Base-by-base conservation (phyloP, 306 rosid genomes). In the Carpinus viminea region DNA sequence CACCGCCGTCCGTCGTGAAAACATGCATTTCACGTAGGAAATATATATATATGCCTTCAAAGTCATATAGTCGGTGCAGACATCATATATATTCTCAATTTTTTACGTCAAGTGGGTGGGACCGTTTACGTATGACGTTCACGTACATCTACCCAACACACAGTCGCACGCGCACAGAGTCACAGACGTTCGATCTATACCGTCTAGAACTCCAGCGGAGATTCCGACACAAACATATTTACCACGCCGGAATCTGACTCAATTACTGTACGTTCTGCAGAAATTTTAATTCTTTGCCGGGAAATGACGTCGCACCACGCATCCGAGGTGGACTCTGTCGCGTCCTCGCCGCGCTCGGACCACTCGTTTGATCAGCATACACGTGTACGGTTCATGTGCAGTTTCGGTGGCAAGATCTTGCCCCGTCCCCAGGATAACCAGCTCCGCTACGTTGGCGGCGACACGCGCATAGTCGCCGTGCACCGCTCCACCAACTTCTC, bases 371-470 rank as follows among this genome's bases (percentile, higher is more conserved):
- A 91, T 5, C 76, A 60, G 0, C 83, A 77, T 12, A 46, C 90
- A 5, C 97, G 90, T 12, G 90, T 88, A 70, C 92, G 98, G 15
- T 90, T 96, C 85, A 96, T 96, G 99, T 93, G 98, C 86, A 96
- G 99, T 82, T 96, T 93, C 81, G 98, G 98, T 78, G 99, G 98
- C 75, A 87, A 89, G 77, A 96, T 96, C 82, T 28, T 91, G 45
- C 99, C 96, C 0, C 96, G 99, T 1, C 99, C 96, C 12, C 92
- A 83, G 71, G 99, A 96, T 20, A 93, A 96, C 74, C 97, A 93
- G 79, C 98, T 96, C 79, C 99, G 99, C 0, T 96, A 96, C 59
- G 97, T 93, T 24, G 97, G 99, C 76, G 99, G 99, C 12, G 99
- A 96, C 24, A 96, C 99, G 24, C 88, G 99, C 17, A 96, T 96